Percentiles rank a stretch among this genome's conserved stretches.
These are phyloP conservation scores for Paradendryphiella salina DNA, from an alignment of 2,329 filamentous ascomycete genomes.

Conservation along the genomic window DNA sequence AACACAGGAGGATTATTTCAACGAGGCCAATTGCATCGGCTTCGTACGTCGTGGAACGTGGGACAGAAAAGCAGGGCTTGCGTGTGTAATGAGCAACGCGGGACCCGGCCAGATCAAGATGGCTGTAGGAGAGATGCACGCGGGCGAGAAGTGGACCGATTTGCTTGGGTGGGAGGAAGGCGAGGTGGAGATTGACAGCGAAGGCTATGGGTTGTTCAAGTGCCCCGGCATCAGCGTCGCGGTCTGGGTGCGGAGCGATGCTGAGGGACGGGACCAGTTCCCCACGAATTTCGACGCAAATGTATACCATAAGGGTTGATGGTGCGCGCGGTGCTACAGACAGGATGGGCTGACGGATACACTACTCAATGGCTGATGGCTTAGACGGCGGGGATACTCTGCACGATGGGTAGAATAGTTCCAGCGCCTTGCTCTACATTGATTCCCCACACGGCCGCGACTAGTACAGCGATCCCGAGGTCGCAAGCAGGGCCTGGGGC, in stretches of 20 bases:
- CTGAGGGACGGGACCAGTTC: conserved; percentile 51
- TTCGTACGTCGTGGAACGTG: conserved; percentile 60
- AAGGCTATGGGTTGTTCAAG: conserved; percentile 63
- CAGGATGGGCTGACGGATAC: not conserved
- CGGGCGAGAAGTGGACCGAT: conserved; percentile 67
- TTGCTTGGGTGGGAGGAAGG: conserved; percentile 59
- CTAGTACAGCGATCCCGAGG: too few relatives aligned
- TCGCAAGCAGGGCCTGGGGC: too few relatives aligned
- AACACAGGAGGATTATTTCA: conserved; percentile 65
- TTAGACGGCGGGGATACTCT: not conserved
- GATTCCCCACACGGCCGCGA: too few relatives aligned
- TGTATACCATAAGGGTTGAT: conserved; percentile 33
- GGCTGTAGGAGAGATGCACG: conserved; percentile 62
- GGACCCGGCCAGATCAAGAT: conserved; percentile 58
- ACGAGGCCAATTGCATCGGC: conserved; percentile 63
- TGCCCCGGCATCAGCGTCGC: conserved; percentile 56
- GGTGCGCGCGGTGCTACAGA: conserved; percentile 7
- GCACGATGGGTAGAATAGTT: not conserved
- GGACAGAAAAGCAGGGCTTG: conserved; percentile 53
- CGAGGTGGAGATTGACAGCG: conserved; percentile 61
- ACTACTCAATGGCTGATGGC: not conserved
- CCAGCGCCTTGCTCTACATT: too few relatives aligned
- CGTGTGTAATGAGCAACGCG: conserved; percentile 57
- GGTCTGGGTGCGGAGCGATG: conserved; percentile 64
- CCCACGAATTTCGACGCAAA: conserved; percentile 43